These are phyloP conservation scores for Pezicula carpinea DNA, from an alignment of 2,329 filamentous ascomycete genomes.

Conservation along the genomic window DNA sequence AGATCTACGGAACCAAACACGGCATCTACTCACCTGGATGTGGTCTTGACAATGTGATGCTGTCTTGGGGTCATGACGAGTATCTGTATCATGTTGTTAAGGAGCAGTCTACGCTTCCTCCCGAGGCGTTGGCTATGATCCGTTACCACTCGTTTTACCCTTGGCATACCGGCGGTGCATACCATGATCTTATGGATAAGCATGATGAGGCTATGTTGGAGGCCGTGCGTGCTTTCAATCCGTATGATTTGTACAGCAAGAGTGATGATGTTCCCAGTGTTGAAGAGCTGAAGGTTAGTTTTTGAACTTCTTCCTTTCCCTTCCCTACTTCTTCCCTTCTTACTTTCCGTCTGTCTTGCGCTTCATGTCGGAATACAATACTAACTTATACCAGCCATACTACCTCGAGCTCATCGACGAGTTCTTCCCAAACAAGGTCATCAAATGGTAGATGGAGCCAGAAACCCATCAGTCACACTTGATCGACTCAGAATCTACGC, in stretches of 20 bases:
- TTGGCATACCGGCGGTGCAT: conserved; percentile 81
- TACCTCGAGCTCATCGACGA: conserved; percentile 72
- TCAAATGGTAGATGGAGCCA: conserved; percentile 64
- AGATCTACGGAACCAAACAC: conserved; percentile 68
- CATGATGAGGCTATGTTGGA: conserved; percentile 76
- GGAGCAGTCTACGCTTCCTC: conserved; percentile 72
- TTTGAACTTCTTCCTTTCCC: no score
- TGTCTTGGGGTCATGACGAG: conserved; percentile 87
- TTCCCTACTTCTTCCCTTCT: not conserved
- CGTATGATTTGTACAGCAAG: conserved; percentile 90
- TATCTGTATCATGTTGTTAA: conserved; percentile 84
- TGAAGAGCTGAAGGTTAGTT: conserved; percentile 66
- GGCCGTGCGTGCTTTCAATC: conserved; percentile 82
- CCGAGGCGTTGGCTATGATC: conserved; percentile 87
- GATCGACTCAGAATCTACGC: no score
- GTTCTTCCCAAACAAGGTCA: conserved; percentile 63
- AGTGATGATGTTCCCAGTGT: conserved; percentile 74
- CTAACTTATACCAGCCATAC: conserved; percentile 49
- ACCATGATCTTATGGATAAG: conserved; percentile 76
- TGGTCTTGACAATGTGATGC: conserved; percentile 82
- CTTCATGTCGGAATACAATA: no score
- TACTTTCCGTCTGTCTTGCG: no score
- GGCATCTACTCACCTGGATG: conserved; percentile 79
- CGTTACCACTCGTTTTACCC: conserved; percentile 90
- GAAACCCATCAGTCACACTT: no score